Base-by-base conservation (phyloP, 495 filamentous ascomycete genomes). In the Pyrenula aspistea region DNA sequence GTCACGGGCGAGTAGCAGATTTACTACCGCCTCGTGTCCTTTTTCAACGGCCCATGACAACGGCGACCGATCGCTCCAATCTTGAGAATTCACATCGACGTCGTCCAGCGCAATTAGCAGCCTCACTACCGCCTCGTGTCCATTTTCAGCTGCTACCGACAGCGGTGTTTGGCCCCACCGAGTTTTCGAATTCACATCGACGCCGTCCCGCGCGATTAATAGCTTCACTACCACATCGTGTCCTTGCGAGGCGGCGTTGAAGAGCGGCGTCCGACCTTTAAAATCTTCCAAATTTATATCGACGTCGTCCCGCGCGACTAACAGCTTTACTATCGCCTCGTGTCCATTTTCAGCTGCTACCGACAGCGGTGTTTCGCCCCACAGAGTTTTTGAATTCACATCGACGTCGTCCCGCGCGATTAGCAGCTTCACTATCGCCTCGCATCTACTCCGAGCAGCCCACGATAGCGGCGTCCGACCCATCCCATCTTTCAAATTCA, bases 61-160 rank as follows among this genome's bases (percentile, higher is more conserved):
- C 31, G 74, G 67, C 12, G 71, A 70, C 24, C 60, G 59, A 12
- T 69, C 68, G 21, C 24, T 53, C n/a, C 61, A 56, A 61, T 76
- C 70, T 8, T 51, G 59, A 0, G 55, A 53, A 47, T 72, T 57
- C 15, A 71, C 51, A 22, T 70, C 56, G 12, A 68, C 63, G 24
- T 56, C 63, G 15, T 57, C 58, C 24, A 61, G 62, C 15, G 55
- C 57, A 8, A 69, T 42, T 24, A 71, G 62, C 52, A 68, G 22
- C 31, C 57, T 60, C 2, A 63, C 78, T 42, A 75, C 57, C 10
- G 59, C 64, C 31, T 62, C 58, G 49, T 73, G 61, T 1, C 69
- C 73, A 23, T 62, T 61, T 49, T 58, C 54, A 12, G 69, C 71
- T 2, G 72, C 75, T 58, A 60, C 69, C 20, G 64, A 62, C 20